Evolutionary conservation across 2,329 filamentous ascomycete species (phyloP), one percentile per base, ranked within the genome.

Genomic region (Hirsutella thompsonii): DNA sequence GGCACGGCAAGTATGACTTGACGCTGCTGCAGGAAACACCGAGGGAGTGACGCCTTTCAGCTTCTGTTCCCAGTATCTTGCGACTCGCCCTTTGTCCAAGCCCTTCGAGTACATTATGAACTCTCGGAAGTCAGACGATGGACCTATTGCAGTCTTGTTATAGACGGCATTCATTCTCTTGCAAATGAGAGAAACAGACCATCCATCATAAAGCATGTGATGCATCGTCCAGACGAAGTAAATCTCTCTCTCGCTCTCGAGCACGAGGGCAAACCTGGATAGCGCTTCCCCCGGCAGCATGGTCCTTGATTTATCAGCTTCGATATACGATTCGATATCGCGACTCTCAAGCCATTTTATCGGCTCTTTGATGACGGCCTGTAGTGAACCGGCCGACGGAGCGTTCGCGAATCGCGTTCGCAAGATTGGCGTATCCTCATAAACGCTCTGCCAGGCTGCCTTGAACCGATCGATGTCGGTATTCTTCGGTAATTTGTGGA

Each of bases 401-500:
- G 29, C 30, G 29, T 35, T 36, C 8, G 32, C 16, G 21, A 40
- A 40, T 16, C 38, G 34, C 5, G 38, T 40, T n/a, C 38, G 38
- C 19, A 40, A 21, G 16, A 40, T 26, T 10, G 38, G 32, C 2
- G 38, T 34, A 13, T 23, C 38, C 20, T 28, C 4, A 21, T 20
- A 39, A 14, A 45, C 34, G 21, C 8, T 9, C 19, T 46, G 42
- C 57, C 55, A 59, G 3, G 56, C 54, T 1, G 44, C 36, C 42
- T 53, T 50, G 46, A 59, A 57, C 4, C 37, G 39, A 8, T 28
- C 38, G 29, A 54, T 14, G 9, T 57, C 47, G 11, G 52, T 20
- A 8, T 51, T n/a, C 8, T 20, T 5, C 8, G 38, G 32, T 3
- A 40, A 19, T 9, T 2, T 40, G 38, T 40, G 32, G 20, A 36